These are phyloP conservation scores for Crithidia bombi DNA, from an alignment of 208 protist species.

Conservation along the genomic window DNA sequence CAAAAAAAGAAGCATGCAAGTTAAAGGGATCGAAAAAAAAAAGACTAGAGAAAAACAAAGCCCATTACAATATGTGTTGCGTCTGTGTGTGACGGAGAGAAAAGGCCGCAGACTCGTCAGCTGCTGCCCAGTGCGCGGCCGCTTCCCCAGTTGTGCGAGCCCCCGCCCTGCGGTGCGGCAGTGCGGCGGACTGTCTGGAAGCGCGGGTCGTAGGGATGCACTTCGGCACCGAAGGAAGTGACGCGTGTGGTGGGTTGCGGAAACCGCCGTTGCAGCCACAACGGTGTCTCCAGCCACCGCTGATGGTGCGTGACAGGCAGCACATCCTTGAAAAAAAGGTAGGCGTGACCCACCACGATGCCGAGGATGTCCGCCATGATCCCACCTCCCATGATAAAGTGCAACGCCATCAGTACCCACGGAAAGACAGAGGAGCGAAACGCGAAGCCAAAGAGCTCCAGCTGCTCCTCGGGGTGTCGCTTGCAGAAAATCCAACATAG, in stretches of 20 bases:
- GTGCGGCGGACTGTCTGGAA: constrained; percentile 27
- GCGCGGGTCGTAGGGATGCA: constrained; percentile 42
- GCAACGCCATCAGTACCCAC: constrained; percentile 79
- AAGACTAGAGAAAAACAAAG: neutral
- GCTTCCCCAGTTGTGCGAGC: constrained; percentile 38
- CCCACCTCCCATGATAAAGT: constrained; percentile 65
- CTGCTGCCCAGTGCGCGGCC: constrained; percentile 33
- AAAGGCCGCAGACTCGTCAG: constrained; percentile 12
- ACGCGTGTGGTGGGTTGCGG: constrained; percentile 23
- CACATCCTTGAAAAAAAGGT: constrained; percentile 83
- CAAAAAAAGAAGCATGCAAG: constrained; percentile 1
- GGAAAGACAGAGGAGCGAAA: constrained; percentile 82
- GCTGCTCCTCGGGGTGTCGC: constrained; percentile 61
- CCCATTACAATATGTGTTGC: neutral
- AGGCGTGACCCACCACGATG: constrained; percentile 73
- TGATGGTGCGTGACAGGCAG: constrained; percentile 64
- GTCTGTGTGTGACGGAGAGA: neutral
- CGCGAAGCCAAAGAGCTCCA: constrained; percentile 80
- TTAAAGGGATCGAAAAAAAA: constrained; percentile 25
- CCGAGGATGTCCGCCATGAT: constrained; percentile 70
- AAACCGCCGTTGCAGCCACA: constrained; percentile 52
- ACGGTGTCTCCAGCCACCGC: constrained; percentile 58
- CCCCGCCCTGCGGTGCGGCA: constrained; percentile 9
- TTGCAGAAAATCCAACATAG: constrained; percentile 93
- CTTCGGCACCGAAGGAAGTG: constrained; percentile 24